phyloP scores from a whole-genome alignment of 768 basidiomycete genomes.

The Calocybe gangraenosa region DNA sequence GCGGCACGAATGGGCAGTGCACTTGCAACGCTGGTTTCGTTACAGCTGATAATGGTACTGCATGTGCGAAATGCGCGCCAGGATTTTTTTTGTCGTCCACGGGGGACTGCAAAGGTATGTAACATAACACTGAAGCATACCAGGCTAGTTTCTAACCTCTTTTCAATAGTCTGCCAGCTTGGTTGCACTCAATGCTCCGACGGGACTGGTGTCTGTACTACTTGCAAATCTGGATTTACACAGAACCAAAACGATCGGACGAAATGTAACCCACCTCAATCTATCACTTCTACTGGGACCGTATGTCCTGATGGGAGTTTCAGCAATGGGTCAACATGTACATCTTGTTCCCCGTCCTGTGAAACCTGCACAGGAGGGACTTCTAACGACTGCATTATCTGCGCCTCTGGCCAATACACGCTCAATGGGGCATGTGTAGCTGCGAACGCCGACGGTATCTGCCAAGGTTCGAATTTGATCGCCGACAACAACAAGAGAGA shows the following conservation, averaged over 20 bases:
- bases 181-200: conserved; percentile 63
- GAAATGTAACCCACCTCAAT: conserved; percentile 53
- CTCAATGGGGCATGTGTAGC: conserved; percentile 68
- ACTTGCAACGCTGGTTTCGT: conserved; percentile 60
- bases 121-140: not conserved
- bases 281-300: conserved; percentile 48
- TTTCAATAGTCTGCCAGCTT: conserved; percentile 49
- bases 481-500: conserved; percentile 75
- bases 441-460: conserved; percentile 64
- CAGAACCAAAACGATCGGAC: conserved; percentile 60
- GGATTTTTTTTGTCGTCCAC: conserved; percentile 60
- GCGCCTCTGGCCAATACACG: conserved; percentile 53
- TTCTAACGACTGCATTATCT: conserved; percentile 66
- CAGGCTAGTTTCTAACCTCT: not conserved
- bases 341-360: conserved; percentile 59
- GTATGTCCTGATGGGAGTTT: conserved; percentile 67
- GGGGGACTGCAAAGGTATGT: conserved; percentile 58
- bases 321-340: conserved; percentile 46
- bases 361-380: conserved; percentile 63
- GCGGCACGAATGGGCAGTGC: conserved; percentile 63
- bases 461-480: conserved; percentile 59
- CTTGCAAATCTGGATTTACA: conserved; percentile 66
- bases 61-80: conserved; percentile 56
- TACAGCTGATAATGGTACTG: conserved; percentile 56
- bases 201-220: conserved; percentile 61